A percentile compares a stretch with the other conserved stretches of the same genome.
phyloP scores from a whole-genome alignment of 768 basidiomycete species.

The Suillus spraguei region DNA sequence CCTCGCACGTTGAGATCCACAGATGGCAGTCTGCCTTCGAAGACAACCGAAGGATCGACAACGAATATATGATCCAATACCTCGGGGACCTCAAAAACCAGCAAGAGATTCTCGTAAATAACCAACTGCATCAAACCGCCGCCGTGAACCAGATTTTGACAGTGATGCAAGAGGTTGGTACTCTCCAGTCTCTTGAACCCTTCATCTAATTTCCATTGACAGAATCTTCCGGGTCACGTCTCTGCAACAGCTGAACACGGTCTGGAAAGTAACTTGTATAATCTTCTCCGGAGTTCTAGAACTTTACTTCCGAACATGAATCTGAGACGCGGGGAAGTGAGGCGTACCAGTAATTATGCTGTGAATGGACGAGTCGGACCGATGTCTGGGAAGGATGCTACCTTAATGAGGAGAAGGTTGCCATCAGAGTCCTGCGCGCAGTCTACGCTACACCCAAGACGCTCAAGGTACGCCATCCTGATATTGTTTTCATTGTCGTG shows the following conservation, averaged over 20 bases:
- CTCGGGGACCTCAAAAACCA: slow-evolving; percentile 47
- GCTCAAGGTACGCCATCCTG: slow-evolving; percentile 34
- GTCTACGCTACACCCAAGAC: slow-evolving; percentile 50
- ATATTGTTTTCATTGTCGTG: not conserved
- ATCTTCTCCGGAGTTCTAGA: slow-evolving; percentile 47
- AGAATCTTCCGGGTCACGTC: slow-evolving; percentile 24
- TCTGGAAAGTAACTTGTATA: slow-evolving; percentile 50
- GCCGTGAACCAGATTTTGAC: slow-evolving; percentile 46
- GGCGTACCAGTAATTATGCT: slow-evolving; percentile 51
- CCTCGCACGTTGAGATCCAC: slow-evolving; percentile 47
- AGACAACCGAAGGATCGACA: slow-evolving; percentile 42
- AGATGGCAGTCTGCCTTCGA: slow-evolving; percentile 51
- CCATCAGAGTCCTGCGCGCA: slow-evolving; percentile 57
- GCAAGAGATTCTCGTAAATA: slow-evolving; percentile 38
- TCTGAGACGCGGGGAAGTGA: slow-evolving; percentile 55
- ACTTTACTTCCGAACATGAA: slow-evolving; percentile 53
- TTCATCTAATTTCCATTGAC: slow-evolving; percentile 15
- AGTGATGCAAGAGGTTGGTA: slow-evolving; percentile 50
- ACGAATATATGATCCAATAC: slow-evolving; percentile 42
- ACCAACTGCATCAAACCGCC: slow-evolving; percentile 35
- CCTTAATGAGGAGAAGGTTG: slow-evolving; percentile 55
- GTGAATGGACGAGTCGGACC: slow-evolving; percentile 55
- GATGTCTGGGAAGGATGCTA: slow-evolving; percentile 60
- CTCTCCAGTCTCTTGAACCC: not conserved
- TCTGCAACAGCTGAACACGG: slow-evolving; percentile 36